Evolutionary conservation across 495 filamentous ascomycete species (phyloP).

Genomic region (Aspergillus heteromorphus): DNA sequence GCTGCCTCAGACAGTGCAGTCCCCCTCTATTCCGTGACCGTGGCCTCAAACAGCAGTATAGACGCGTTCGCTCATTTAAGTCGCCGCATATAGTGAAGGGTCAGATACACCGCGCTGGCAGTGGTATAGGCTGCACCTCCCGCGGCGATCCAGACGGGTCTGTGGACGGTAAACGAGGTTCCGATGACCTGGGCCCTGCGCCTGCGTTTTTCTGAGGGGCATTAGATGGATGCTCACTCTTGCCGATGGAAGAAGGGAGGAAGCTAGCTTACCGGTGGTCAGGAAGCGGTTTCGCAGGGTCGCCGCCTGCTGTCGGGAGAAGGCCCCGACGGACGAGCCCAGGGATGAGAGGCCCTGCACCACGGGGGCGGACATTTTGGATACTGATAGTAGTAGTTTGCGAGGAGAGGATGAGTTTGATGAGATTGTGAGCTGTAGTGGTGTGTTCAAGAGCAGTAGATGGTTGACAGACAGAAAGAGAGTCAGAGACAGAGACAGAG

Average conservation of each 20-base stretch:
- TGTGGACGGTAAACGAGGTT: conserved; percentile 35
- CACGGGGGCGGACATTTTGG: conserved; percentile 20
- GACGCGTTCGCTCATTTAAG: conserved; percentile 9
- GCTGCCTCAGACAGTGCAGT: background rate
- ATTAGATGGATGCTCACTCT: background rate
- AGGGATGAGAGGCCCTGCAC: conserved; percentile 17
- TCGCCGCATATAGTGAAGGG: conserved; percentile 33
- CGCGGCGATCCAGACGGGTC: conserved; percentile 40
- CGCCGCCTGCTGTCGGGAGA: conserved; percentile 14
- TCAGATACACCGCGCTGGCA: conserved; percentile 33
- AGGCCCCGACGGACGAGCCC: conserved; percentile 15
- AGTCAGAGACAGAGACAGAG: too few relatives aligned
- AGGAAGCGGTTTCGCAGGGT: conserved; percentile 18
- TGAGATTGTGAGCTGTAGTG: background rate
- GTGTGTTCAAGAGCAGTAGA: too few relatives aligned
- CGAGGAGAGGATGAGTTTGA: background rate
- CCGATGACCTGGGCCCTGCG: conserved; percentile 27
- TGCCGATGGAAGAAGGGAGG: background rate
- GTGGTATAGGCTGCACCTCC: conserved; percentile 37
- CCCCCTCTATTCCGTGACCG: conserved; percentile 1
- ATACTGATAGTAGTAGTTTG: background rate
- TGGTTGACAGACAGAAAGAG: too few relatives aligned
- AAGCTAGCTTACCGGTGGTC: conserved; percentile 16
- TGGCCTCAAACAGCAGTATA: background rate
- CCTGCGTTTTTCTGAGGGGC: conserved; percentile 24